A percentile compares a stretch with the other conserved stretches of the same genome.
Evolutionary conservation across 176 grass and related monocot genomes (phyloP).

Genomic region (Bromus sterilis): DNA sequence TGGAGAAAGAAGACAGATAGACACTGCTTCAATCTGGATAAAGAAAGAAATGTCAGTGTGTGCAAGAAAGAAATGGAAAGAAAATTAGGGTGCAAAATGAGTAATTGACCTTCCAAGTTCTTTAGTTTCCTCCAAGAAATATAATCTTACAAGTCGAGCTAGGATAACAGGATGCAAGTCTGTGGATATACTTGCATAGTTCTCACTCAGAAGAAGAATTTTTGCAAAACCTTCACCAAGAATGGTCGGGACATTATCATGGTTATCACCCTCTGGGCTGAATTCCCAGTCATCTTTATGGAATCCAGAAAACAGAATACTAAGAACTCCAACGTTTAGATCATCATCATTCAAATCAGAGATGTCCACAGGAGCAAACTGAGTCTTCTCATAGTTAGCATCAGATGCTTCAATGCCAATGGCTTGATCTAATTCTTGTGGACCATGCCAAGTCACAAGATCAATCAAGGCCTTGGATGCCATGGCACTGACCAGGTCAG

Average conservation of each 20-base stretch:
- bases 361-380: constrained; percentile 46
- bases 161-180: constrained; percentile 63
- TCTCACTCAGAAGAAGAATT: constrained; percentile 70
- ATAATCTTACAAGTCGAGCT: constrained; percentile 54
- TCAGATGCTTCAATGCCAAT: constrained; percentile 47
- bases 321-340: constrained; percentile 55
- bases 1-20: constrained; percentile 88
- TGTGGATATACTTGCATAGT: constrained; percentile 57
- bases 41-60: background rate
- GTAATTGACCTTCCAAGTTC: constrained; percentile 68
- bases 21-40: constrained; percentile 82
- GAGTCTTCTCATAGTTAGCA: constrained; percentile 30
- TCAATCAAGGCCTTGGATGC: constrained; percentile 83
- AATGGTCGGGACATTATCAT: constrained; percentile 62
- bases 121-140: constrained; percentile 69
- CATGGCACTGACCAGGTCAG: constrained; percentile 70
- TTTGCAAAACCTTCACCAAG: constrained; percentile 96
- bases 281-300: constrained; percentile 52
- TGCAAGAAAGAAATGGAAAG: background rate
- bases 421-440: constrained; percentile 63
- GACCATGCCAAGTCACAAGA: constrained; percentile 77
- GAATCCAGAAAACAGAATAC: constrained; percentile 72
- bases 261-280: constrained; percentile 51
- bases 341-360: constrained; percentile 60
- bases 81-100: constrained; percentile 8